phyloP scores from a whole-genome alignment of 257 asterid species.

The Rauvolfia tetraphylla region DNA sequence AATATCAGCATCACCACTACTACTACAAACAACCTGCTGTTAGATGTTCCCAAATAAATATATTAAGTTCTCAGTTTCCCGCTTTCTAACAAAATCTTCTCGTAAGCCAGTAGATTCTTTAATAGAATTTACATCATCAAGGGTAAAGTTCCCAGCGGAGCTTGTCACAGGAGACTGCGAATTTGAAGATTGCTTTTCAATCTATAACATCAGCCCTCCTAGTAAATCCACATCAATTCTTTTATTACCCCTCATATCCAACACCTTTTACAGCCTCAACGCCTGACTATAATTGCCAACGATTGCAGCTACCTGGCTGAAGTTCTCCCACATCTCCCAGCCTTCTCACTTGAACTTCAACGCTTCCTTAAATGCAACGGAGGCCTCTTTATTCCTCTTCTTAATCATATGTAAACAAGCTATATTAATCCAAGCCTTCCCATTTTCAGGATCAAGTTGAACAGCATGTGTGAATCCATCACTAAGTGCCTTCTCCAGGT shows the following conservation, averaged over 20 bases:
- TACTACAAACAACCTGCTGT: slow-evolving; percentile 53
- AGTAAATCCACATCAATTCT: slow-evolving; percentile 51
- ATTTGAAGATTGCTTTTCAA: slow-evolving; percentile 44
- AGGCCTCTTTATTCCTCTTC: slow-evolving; percentile 73
- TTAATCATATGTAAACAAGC: slow-evolving; percentile 88
- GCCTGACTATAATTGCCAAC: slow-evolving; percentile 70
- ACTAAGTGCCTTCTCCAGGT: slow-evolving; percentile 76
- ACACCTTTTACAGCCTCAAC: slow-evolving; percentile 67
- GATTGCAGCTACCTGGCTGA: slow-evolving; percentile 84
- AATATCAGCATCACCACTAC: slow-evolving; percentile 54
- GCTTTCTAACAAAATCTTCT: slow-evolving; percentile 30
- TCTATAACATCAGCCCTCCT: slow-evolving; percentile 55
- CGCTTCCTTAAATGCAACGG: slow-evolving; percentile 95
- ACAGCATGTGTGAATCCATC: slow-evolving; percentile 89
- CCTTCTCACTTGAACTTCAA: slow-evolving; percentile 78
- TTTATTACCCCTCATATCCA: slow-evolving; percentile 61
- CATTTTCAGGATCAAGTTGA: slow-evolving; percentile 94
- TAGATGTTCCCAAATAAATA: slow-evolving; percentile 64
- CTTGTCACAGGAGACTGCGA: slow-evolving; percentile 18
- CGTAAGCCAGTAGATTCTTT: slow-evolving; percentile 27
- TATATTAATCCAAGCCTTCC: slow-evolving; percentile 96
- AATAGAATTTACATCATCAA: slow-evolving; percentile 16
- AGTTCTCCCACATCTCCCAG: slow-evolving; percentile 99
- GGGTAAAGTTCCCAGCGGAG: slow-evolving; percentile 8
- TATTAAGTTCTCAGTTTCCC: slow-evolving; percentile 56